Percentiles rank a stretch among this genome's conserved stretches.
phyloP scores from a whole-genome alignment of 495 filamentous ascomycete species.

The Bryoglossum gracile region DNA sequence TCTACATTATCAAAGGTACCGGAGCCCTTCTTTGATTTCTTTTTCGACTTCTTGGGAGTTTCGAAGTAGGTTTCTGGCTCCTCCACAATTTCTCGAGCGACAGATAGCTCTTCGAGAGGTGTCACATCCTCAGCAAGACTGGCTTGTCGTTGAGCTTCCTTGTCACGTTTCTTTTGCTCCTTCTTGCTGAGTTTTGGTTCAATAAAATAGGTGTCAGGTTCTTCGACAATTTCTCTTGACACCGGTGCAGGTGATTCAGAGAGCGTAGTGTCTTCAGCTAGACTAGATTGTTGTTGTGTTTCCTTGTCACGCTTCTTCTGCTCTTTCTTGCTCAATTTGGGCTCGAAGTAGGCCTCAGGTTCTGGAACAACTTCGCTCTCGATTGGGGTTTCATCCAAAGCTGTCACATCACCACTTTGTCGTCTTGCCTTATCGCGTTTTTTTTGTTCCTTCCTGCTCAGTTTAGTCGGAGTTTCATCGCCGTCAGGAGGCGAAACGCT shows the following conservation, averaged over 20 bases:
- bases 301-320: conserved; percentile 32
- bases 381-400: conserved; percentile 9
- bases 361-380: conserved; percentile 27
- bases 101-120: conserved; percentile 6
- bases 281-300: conserved; percentile 21
- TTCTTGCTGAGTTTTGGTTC: conserved; percentile 29
- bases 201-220: conserved; percentile 32
- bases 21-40: conserved; percentile 23
- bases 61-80: conserved; percentile 25
- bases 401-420: conserved; percentile 19
- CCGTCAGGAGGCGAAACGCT: conserved; percentile 15
- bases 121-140: conserved; percentile 16
- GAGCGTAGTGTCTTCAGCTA: conserved; percentile 15
- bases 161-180: conserved; percentile 33
- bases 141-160: conserved; percentile 23
- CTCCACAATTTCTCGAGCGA: conserved; percentile 13
- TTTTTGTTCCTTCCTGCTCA: conserved; percentile 32
- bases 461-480: conserved; percentile 25
- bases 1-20: conserved; percentile 14
- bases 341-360: conserved; percentile 30
- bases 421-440: conserved; percentile 29
- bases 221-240: conserved; percentile 24
- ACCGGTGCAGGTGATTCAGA: not conserved
- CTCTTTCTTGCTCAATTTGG: conserved; percentile 32
- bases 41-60: conserved; percentile 21